Percentiles rank a stretch among this genome's conserved stretches.
phyloP scores from a whole-genome alignment of 306 rosid species.

The Fragaria vesca region DNA sequence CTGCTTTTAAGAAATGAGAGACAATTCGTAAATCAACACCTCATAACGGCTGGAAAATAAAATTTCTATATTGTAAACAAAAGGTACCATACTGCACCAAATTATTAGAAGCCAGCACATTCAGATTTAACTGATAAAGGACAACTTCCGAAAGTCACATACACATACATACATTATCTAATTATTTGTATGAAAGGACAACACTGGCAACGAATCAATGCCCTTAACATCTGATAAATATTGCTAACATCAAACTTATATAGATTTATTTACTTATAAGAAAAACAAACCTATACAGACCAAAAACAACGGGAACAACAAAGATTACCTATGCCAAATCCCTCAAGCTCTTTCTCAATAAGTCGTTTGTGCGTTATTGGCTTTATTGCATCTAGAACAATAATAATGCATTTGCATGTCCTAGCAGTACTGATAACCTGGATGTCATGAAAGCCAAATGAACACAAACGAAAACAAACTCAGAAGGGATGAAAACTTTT shows the following conservation, averaged over 20 bases:
- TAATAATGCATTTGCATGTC: conserved; percentile 94
- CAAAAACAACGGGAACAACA: conserved; percentile 16
- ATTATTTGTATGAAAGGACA: neutral
- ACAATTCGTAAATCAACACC: neutral
- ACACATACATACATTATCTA: neutral
- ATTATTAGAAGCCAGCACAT: neutral
- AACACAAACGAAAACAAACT: conserved; percentile 13
- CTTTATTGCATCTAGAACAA: conserved; percentile 98
- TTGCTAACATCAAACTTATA: neutral
- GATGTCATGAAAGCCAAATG: conserved; percentile 21
- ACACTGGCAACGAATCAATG: neutral
- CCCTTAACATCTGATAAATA: neutral
- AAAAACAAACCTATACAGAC: neutral
- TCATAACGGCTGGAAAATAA: neutral
- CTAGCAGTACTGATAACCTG: conserved; percentile 99
- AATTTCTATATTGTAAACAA: neutral
- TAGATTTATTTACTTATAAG: neutral
- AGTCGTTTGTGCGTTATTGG: conserved; percentile 99
- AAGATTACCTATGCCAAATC: conserved; percentile 92
- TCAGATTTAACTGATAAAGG: neutral
- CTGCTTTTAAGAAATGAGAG: neutral
- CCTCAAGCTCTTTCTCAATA: conserved; percentile 96
- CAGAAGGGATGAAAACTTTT: neutral
- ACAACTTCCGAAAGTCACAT: neutral
- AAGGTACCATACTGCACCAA: neutral